A percentile compares a stretch with the other conserved stretches of the same genome.
Conservation (phyloP, 1,284 basidiomycete species). For the Heimioporus retisporus region DNA sequence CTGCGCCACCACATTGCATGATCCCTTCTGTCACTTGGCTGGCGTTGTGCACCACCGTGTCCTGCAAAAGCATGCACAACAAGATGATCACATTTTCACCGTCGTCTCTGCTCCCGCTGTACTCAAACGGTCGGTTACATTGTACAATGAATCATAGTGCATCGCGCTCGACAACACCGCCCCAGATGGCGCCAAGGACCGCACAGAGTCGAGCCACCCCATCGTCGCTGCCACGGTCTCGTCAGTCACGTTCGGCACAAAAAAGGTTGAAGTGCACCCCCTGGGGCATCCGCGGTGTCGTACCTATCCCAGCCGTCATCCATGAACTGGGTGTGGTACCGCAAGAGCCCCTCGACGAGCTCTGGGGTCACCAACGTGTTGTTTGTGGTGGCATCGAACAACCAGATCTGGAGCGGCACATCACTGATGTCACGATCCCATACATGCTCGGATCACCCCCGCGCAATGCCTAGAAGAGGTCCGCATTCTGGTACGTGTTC, state of each 20-base stretch:
- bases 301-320: slow-evolving; percentile 31
- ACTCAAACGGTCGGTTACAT: slow-evolving; percentile 32
- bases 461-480: slow-evolving; percentile 59
- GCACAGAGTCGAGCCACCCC: slow-evolving; percentile 37
- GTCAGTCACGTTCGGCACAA: slow-evolving; percentile 45
- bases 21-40: slow-evolving; percentile 13
- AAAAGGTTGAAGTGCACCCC: slow-evolving; percentile 32
- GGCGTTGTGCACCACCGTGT: slow-evolving; percentile 35
- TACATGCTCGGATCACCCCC: slow-evolving; percentile 57
- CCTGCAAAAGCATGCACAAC: slow-evolving; percentile 50
- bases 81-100: slow-evolving; percentile 40
- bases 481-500: slow-evolving; percentile 28
- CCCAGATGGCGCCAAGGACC: no score
- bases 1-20: not conserved
- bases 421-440: slow-evolving; percentile 31
- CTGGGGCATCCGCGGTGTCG: slow-evolving; percentile 16
- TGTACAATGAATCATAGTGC: slow-evolving; percentile 36
- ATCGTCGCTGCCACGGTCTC: slow-evolving; percentile 44
- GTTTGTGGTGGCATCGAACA: slow-evolving; percentile 17
- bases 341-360: slow-evolving; percentile 36
- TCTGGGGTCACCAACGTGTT: slow-evolving; percentile 26
- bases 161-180: not conserved
- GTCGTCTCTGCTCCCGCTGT: slow-evolving; percentile 7
- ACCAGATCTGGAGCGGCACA: slow-evolving; percentile 39
- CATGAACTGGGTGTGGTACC: slow-evolving; percentile 44